Base-by-base conservation (phyloP, 345 rosid species). In the Camelina laxa region DNA sequence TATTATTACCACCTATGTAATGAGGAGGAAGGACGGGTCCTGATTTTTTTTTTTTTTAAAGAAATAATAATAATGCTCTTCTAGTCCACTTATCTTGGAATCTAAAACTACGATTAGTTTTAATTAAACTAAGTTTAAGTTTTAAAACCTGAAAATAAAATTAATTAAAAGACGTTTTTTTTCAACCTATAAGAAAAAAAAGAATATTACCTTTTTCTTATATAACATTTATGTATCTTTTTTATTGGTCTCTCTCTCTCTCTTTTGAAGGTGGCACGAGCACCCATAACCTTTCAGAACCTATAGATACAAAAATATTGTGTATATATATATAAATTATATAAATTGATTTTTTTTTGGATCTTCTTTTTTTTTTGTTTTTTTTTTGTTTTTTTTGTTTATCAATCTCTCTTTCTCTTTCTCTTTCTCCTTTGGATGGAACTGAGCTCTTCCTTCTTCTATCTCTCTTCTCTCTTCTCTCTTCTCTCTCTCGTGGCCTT, bases 71-170 rank as follows among this genome's bases (percentile, higher is more conserved):
- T 50, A 72, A 45, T 35, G 41, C 30, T 51, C 65, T 71, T 47
- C 30, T 50, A 33, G 76, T 72, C 81, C 81, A 72, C 58, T 78
- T 51, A 72, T 72, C 49, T 72, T 73, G 81, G 78, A 78, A 78
- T 78, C 67, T 44, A 73, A 41, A 60, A 67, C 35, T 30, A 51
- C 36, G 9, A 72, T 58, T 67, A 56, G 9, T 62, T 33, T 67
- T 53, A 55, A 10, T 42, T 12, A 12, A 27, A 27, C 2, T 42
- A 42, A 12, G 36, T 4, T 42, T 41, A 15, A n/a, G 6, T 42
- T 14, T 14, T 42, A 62, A 75, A 27, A 65, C 35, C 51, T 69
- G 69, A 60, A 56, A 22, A 31, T n/a, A n/a, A 31, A 33, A 10
- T 59, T 8, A 70, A 70, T 58, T 60, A 58, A 58, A 77, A 65